phyloP scores from a whole-genome alignment of 441 rosid genomes.

The Viola pubescens region DNA sequence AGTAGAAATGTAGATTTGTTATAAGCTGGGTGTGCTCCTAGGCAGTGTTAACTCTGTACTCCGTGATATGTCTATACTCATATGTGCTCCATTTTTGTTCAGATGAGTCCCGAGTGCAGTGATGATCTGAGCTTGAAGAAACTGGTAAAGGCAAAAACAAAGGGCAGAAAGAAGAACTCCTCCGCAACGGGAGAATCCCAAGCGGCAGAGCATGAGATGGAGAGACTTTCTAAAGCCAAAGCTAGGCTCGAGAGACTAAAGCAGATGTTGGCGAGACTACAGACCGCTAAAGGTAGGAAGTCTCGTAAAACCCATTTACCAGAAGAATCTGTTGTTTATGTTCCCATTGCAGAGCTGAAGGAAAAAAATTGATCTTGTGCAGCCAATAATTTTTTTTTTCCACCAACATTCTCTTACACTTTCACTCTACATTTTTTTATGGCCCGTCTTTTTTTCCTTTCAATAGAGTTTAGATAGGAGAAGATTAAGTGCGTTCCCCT shows the following conservation, averaged over 20 bases:
- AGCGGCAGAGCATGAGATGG: conserved; percentile 53
- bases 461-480: too few species aligned
- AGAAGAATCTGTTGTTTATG: conserved; percentile 46
- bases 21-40: neutral
- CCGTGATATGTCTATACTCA: neutral
- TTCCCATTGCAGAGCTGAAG: conserved; percentile 66
- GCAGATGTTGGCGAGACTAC: conserved; percentile 39
- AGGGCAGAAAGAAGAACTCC: conserved; percentile 26
- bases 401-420: conserved; percentile 4
- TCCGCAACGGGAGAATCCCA: conserved; percentile 14
- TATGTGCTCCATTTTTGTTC: conserved; percentile 16
- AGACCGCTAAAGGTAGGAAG: conserved; percentile 35
- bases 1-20: neutral
- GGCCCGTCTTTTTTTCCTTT: too few species aligned
- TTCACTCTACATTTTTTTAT: neutral
- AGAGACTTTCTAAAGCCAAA: conserved; percentile 52
- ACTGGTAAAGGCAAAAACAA: conserved; percentile 36
- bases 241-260: conserved; percentile 45
- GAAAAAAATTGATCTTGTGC: conserved; percentile 36
- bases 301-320: conserved; percentile 22
- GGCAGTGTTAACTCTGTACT: neutral
- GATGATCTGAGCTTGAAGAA: conserved; percentile 57
- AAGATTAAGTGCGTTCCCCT: too few species aligned
- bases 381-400: conserved; percentile 2
- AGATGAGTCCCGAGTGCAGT: conserved; percentile 36